Evolutionary conservation across 768 basidiomycete species (phyloP).

Genomic region (Cystobasidium ongulense): DNA sequence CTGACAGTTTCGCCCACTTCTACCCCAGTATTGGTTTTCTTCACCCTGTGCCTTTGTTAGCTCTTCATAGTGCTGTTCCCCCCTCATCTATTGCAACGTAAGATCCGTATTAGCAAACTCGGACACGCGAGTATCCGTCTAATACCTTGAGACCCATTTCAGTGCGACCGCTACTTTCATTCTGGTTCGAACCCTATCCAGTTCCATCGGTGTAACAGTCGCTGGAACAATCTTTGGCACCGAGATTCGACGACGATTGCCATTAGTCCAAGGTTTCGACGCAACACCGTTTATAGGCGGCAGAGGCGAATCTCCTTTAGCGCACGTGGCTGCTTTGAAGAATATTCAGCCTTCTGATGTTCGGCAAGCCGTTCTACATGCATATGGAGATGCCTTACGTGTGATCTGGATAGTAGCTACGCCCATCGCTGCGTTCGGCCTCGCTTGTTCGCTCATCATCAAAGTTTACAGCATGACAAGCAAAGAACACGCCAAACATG

Average conservation of each 20-base stretch:
- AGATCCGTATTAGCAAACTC: too few relatives aligned
- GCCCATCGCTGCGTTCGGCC: conserved; percentile 20
- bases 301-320: conserved; percentile 36
- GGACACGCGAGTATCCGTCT: too few relatives aligned
- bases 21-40: background rate
- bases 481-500: background rate
- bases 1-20: background rate
- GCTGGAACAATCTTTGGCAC: conserved; percentile 41
- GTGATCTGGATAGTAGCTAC: conserved; percentile 45
- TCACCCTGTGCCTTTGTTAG: conserved; percentile 30
- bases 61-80: conserved; percentile 76
- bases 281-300: conserved; percentile 49
- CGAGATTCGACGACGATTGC: conserved; percentile 46
- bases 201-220: conserved; percentile 42
- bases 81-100: conserved; percentile 64
- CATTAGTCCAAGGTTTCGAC: conserved; percentile 49
- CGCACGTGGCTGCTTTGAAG: background rate
- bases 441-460: conserved; percentile 10
- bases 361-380: conserved; percentile 47
- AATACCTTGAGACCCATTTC: too few relatives aligned
- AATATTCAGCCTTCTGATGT: conserved; percentile 40
- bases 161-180: conserved; percentile 59
- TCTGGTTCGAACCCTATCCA: conserved; percentile 47
- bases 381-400: conserved; percentile 30
- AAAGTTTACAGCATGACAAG: conserved; percentile 23